phyloP scores from a whole-genome alignment of 257 asterid species.

The Sherardia arvensis region DNA sequence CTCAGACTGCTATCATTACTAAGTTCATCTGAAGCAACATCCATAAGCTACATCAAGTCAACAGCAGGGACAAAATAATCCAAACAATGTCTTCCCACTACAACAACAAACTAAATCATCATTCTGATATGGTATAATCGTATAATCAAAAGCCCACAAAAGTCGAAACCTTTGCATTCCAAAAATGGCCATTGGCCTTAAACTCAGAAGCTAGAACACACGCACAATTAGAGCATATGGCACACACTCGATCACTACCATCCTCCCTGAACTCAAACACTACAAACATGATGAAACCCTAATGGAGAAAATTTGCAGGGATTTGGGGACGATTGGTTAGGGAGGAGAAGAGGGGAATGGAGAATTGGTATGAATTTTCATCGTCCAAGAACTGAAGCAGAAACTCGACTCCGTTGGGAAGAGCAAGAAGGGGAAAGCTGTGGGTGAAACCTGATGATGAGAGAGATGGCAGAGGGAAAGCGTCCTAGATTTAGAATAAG shows the following conservation, averaged over 20 bases:
- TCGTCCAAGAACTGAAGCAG: too few species aligned
- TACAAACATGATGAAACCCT: slow-evolving; percentile 19
- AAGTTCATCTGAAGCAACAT: neutral
- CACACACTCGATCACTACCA: neutral
- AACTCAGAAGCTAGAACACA: neutral
- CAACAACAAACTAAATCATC: neutral
- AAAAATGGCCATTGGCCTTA: neutral
- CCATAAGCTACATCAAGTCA: too few species aligned
- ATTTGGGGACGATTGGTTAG: neutral
- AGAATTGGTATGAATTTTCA: too few species aligned
- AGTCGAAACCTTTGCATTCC: neutral
- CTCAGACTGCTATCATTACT: too few species aligned
- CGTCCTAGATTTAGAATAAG: too few species aligned
- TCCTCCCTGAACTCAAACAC: too few species aligned
- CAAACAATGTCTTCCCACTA: neutral
- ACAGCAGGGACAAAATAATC: too few species aligned
- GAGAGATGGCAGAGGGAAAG: too few species aligned
- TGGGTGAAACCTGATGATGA: too few species aligned
- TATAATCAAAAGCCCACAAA: neutral
- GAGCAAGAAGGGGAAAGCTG: too few species aligned
- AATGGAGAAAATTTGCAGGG: neutral
- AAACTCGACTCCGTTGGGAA: too few species aligned
- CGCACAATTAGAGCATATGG: neutral
- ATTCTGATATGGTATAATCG: neutral
- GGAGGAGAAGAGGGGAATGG: neutral